Conservation (phyloP, 2,329 filamentous ascomycete species). For the Fusarium marasasianum region DNA sequence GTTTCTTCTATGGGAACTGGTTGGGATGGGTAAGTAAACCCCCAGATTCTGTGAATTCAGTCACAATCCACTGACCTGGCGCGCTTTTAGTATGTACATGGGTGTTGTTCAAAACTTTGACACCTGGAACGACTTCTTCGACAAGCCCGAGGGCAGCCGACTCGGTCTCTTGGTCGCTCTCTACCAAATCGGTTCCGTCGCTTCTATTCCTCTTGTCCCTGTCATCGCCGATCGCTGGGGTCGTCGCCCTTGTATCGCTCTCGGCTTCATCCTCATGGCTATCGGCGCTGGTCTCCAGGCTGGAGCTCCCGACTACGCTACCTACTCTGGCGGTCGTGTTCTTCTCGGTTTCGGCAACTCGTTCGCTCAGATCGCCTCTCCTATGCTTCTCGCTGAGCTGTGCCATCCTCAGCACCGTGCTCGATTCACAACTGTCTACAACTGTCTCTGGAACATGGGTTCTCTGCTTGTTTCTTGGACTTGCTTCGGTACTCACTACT, state of each 20-base stretch:
- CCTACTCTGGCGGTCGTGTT: constrained; percentile 53
- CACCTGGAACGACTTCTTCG: constrained; percentile 60
- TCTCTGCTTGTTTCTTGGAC: constrained; percentile 69
- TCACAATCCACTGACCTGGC: constrained; percentile 62
- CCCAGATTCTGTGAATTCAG: constrained; percentile 64
- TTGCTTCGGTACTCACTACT: constrained; percentile 68
- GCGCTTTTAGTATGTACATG: constrained; percentile 64
- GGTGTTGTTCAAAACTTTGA: constrained; percentile 60
- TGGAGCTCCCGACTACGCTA: constrained; percentile 54
- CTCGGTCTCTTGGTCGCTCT: constrained; percentile 61
- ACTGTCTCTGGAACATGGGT: constrained; percentile 73
- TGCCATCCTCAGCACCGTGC: constrained; percentile 75
- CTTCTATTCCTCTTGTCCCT: constrained; percentile 57
- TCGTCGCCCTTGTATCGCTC: constrained; percentile 54
- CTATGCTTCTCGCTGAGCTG: constrained; percentile 71
- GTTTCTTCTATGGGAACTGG: constrained; percentile 28
- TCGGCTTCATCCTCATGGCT: constrained; percentile 58
- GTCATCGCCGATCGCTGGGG: constrained; percentile 56
- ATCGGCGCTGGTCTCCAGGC: constrained; percentile 27
- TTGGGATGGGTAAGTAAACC: constrained; percentile 48
- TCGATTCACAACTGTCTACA: constrained; percentile 73
- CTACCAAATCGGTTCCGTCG: constrained; percentile 61
- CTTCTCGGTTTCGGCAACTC: constrained; percentile 71
- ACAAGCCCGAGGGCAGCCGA: constrained; percentile 49
- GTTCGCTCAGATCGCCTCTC: constrained; percentile 70